phyloP scores from a whole-genome alignment of 1,139 yeast species.

The Yamadazyma aaseri region DNA sequence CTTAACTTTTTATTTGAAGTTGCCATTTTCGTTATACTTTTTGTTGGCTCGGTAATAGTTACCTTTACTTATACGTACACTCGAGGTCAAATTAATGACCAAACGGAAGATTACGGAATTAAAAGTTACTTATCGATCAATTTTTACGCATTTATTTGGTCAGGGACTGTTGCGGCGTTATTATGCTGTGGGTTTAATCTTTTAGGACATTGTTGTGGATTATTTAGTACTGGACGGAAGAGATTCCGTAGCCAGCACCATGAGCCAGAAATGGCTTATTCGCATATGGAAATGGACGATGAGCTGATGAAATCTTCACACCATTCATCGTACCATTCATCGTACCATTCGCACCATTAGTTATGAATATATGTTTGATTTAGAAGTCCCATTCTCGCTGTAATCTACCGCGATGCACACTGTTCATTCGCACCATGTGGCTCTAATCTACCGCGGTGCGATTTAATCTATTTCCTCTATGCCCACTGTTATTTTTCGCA shows the following conservation, averaged over 20 bases:
- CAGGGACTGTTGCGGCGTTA: slow-evolving; percentile 38
- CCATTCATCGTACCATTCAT: slow-evolving; percentile 5
- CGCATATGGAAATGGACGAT: slow-evolving; percentile 17
- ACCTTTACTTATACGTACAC: slow-evolving; percentile 35
- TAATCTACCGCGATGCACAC: no score
- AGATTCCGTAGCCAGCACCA: slow-evolving; percentile 22
- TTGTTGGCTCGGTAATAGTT: slow-evolving; percentile 34
- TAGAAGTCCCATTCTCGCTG: no score
- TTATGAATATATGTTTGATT: no score
- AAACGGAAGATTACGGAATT: slow-evolving; percentile 31
- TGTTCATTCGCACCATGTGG: no score
- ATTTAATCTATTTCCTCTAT: no score
- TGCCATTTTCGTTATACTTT: slow-evolving; percentile 27
- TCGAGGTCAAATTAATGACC: slow-evolving; percentile 31
- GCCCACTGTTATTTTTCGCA: no score
- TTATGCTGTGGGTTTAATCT: slow-evolving; percentile 33
- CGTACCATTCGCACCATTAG: slow-evolving; percentile 4
- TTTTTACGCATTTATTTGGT: slow-evolving; percentile 46
- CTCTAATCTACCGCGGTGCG: no score
- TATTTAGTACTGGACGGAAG: slow-evolving; percentile 34
- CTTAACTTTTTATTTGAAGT: slow-evolving; percentile 38
- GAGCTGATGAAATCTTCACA: slow-evolving; percentile 7
- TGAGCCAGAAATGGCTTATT: slow-evolving; percentile 28
- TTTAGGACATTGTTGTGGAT: slow-evolving; percentile 47
- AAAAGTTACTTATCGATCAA: slow-evolving; percentile 38